Conservation (phyloP, 805 yeast genomes). For the Blastobotrys muscicola region DNA sequence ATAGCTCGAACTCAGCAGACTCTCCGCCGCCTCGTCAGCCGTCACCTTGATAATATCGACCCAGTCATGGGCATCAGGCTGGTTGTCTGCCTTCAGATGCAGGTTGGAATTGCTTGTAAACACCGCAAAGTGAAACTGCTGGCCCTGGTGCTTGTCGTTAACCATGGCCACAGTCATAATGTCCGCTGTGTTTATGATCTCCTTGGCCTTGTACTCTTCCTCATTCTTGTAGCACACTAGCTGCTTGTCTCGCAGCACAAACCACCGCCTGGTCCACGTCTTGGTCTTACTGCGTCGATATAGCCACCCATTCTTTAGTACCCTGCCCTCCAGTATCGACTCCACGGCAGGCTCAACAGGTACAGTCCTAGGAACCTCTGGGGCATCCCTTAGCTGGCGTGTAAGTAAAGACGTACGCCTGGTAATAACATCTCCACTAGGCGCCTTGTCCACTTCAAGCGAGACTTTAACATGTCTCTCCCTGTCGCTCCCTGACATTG, state of each 20-base stretch:
- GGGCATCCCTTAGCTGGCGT: too few relatives aligned
- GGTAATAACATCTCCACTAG: too few relatives aligned
- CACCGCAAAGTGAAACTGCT: constrained; percentile 26
- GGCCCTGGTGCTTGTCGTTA: constrained; percentile 14
- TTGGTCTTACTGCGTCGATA: constrained; percentile 18
- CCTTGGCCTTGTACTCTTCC: constrained; percentile 26
- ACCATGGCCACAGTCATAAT: constrained; percentile 26
- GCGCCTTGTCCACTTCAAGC: too few relatives aligned
- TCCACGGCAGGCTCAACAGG: too few relatives aligned
- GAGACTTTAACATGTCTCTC: too few relatives aligned
- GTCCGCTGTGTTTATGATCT: constrained; percentile 23
- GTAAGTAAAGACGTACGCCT: too few relatives aligned
- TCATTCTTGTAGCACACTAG: constrained; percentile 29
- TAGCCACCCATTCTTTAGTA: constrained; percentile 25
- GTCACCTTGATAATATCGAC: constrained; percentile 19
- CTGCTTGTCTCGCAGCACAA: constrained; percentile 26
- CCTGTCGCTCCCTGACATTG: too few relatives aligned
- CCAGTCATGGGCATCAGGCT: constrained; percentile 25
- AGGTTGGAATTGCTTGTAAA: constrained; percentile 24
- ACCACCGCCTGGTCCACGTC: constrained; percentile 29
- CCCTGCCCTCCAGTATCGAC: constrained; percentile 1
- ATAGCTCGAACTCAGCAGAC: constrained; percentile 11
- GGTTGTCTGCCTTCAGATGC: constrained; percentile 23
- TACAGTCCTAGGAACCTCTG: too few relatives aligned
- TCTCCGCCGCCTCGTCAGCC: constrained; percentile 17